Evolutionary conservation across 495 filamentous ascomycete genomes (phyloP).

Genomic region (Aspergillus sparsus): DNA sequence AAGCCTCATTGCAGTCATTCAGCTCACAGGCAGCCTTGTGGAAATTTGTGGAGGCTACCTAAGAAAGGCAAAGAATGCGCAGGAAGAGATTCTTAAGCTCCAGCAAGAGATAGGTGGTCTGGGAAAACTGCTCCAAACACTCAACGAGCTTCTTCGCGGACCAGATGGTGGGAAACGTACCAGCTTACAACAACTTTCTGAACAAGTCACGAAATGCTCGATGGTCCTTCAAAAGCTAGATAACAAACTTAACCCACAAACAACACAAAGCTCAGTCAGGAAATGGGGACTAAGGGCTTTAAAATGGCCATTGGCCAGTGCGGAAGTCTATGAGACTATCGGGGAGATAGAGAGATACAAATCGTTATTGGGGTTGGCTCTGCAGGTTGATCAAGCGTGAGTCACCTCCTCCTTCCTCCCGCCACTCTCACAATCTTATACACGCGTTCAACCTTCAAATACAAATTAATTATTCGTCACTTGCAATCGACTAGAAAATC

Average conservation of each 20-base stretch:
- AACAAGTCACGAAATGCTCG: conserved; percentile 27
- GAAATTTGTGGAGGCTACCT: conserved; percentile 35
- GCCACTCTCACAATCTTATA: too few relatives aligned
- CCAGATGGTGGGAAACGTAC: conserved; percentile 17
- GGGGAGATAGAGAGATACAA: conserved; percentile 37
- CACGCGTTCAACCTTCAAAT: too few relatives aligned
- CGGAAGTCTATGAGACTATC: conserved; percentile 39
- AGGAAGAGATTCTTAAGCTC: conserved; percentile 37
- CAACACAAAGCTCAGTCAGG: conserved; percentile 27
- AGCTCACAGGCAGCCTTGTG: conserved; percentile 33
- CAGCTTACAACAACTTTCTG: conserved; percentile 12
- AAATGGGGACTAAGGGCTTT: conserved; percentile 37
- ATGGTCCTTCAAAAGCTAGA: conserved; percentile 33
- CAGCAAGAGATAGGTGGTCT: conserved; percentile 29
- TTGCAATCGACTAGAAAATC: neutral
- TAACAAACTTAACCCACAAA: conserved; percentile 34
- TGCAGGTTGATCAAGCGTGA: conserved; percentile 45
- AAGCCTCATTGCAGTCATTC: conserved; percentile 40
- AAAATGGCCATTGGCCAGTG: conserved; percentile 45
- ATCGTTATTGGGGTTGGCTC: conserved; percentile 35
- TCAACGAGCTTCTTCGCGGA: conserved; percentile 23
- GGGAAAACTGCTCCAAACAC: conserved; percentile 22
- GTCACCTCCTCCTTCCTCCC: conserved; percentile 3
- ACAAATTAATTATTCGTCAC: too few relatives aligned
- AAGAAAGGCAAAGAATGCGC: conserved; percentile 35